Conservation (phyloP, 2,329 filamentous ascomycete species). For the Trichoderma polysporum region DNA sequence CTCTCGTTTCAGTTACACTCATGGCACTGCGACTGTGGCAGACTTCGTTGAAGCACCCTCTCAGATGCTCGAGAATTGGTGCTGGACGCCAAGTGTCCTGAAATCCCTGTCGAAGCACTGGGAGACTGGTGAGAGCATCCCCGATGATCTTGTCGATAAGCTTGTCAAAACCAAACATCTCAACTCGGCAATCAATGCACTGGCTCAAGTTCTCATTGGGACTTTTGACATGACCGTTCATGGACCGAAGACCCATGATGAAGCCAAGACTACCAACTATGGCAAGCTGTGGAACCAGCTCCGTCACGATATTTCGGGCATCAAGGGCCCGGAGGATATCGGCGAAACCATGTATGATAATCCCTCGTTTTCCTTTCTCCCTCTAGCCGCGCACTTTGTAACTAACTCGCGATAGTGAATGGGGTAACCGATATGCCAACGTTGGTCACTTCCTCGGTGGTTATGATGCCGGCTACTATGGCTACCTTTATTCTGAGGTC, state of each 20-base stretch:
- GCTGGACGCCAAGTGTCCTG: conserved; percentile 66
- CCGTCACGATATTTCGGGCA: conserved; percentile 67
- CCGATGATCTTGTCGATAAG: conserved; percentile 71
- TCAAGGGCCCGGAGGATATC: conserved; percentile 70
- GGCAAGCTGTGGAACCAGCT: conserved; percentile 70
- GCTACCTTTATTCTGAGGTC: conserved; percentile 71
- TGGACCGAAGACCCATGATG: conserved; percentile 65
- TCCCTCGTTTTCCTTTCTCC: not conserved
- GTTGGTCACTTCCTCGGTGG: conserved; percentile 83
- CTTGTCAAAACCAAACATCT: conserved; percentile 77
- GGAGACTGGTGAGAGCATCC: conserved; percentile 66
- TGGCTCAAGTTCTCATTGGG: conserved; percentile 76
- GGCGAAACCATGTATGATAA: conserved; percentile 51
- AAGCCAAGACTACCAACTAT: conserved; percentile 64
- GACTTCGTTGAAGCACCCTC: conserved; percentile 72
- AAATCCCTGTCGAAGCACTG: conserved; percentile 72
- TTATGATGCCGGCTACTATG: conserved; percentile 84
- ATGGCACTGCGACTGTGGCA: conserved; percentile 64
- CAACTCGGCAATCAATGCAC: conserved; percentile 76
- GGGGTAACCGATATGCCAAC: conserved; percentile 76
- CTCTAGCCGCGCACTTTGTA: not conserved
- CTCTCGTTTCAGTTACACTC: conserved; percentile 63
- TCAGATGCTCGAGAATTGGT: conserved; percentile 77
- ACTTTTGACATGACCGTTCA: conserved; percentile 84
- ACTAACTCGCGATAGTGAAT: conserved; percentile 49